Base-by-base conservation (phyloP, 441 rosid species). In the Adansonia rubrostipa region DNA sequence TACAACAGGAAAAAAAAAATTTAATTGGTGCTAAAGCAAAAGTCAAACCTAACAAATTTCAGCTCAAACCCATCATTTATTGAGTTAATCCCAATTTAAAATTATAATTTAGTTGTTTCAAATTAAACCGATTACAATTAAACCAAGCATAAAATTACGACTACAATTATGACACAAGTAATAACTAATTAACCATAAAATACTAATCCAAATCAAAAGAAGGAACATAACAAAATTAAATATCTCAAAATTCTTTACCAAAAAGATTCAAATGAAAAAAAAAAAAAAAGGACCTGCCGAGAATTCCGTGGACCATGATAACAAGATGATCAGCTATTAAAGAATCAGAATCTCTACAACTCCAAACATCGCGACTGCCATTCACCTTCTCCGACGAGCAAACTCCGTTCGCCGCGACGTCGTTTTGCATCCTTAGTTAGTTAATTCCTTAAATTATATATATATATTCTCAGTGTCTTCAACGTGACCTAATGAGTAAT, bases 271-370 rank as follows among this genome's bases (percentile, higher is more conserved):
- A 54, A 54, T 4, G 7, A 5, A 6, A 5, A n/a, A 3, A 33
- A 33, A 33, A 33, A 3, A 3, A 33, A 33, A 33, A 3, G 36
- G 36, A 33, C 36, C 36, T 92, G 79, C 99, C 99, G 24, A 94
- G 88, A 75, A 96, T 96, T 10, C 98, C 99, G 77, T 96, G 95
- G 82, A 93, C 96, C 99, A 94, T 92, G 81, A 96, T 82, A 19
- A 96, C 97, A 71, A 96, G 98, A 83, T 96, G 99, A 87, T 96
- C 96, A 9, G 96, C 96, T 15, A 92, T 82, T 71, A 91, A 88
- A 79, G 93, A 81, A 78, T 87, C 92, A 19, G 93, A 86, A 28
- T 81, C 81, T 36, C 83, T 84, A 74, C 92, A 88, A 68, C 96
- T 93, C 94, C 95, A 92, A 2, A 92, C 89, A 69, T 92, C 92